Conservation (phyloP, 2,329 filamentous ascomycete genomes). For the Colletotrichum abscissum region DNA sequence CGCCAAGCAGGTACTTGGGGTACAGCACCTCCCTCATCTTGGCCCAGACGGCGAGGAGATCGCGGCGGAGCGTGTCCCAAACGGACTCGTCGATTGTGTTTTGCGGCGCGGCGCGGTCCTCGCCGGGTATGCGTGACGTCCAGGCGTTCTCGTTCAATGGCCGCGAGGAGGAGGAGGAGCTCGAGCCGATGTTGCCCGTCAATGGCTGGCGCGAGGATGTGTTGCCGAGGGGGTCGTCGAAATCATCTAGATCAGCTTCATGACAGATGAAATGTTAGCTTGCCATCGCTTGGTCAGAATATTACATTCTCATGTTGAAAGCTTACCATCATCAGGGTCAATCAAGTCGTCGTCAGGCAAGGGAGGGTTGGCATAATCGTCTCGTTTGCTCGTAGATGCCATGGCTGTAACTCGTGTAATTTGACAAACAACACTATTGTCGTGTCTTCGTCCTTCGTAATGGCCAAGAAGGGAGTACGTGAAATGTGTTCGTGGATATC, state of each 20-base stretch:
- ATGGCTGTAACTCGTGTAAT: constrained; percentile 44
- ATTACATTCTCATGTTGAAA: not conserved
- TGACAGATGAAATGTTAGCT: not conserved
- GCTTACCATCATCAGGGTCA: constrained; percentile 80
- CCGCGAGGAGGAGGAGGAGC: constrained; percentile 65
- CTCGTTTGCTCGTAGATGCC: constrained; percentile 59
- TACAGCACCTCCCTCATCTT: constrained; percentile 98
- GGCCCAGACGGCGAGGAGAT: constrained; percentile 93
- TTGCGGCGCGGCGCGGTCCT: constrained; percentile 88
- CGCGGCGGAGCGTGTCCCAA: constrained; percentile 95
- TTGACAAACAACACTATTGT: not conserved
- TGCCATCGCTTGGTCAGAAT: not conserved
- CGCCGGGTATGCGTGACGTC: constrained; percentile 89
- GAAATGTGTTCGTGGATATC: not conserved
- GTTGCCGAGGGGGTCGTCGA: constrained; percentile 83
- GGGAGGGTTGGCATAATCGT: constrained; percentile 71
- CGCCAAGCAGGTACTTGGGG: constrained; percentile 89
- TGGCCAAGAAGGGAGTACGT: not conserved
- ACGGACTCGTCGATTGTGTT: constrained; percentile 98
- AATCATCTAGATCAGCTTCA: constrained; percentile 86
- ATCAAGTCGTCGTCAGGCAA: constrained; percentile 78
- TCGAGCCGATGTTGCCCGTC: constrained; percentile 82
- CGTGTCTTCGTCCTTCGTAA: not conserved
- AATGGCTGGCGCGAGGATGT: constrained; percentile 81
- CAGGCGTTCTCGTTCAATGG: constrained; percentile 82